phyloP scores from a whole-genome alignment of 768 basidiomycete species.

The Piloderma croceum region DNA sequence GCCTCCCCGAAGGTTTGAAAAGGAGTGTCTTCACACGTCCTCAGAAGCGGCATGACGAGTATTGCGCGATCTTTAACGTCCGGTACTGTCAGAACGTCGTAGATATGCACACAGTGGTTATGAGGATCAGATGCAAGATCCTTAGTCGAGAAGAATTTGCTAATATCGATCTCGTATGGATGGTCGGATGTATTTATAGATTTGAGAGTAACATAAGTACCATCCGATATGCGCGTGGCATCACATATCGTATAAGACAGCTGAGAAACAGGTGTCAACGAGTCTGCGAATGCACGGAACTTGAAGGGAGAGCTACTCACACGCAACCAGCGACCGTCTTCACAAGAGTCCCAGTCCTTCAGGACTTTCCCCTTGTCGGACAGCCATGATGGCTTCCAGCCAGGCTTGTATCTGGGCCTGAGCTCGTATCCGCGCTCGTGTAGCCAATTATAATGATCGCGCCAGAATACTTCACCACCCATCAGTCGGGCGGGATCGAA shows the following conservation, averaged over 20 bases:
- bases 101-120: constrained; percentile 33
- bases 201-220: constrained; percentile 27
- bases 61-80: constrained; percentile 12
- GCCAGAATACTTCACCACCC: constrained; percentile 20
- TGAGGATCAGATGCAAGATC: constrained; percentile 12
- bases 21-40: constrained; percentile 12
- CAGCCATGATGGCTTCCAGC: constrained; percentile 34
- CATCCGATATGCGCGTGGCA: constrained; percentile 24
- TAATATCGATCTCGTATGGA: constrained; percentile 28
- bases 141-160: constrained; percentile 14
- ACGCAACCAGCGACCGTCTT: constrained; percentile 4
- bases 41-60: constrained; percentile 19
- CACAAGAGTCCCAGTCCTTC: constrained; percentile 1
- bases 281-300: neutral
- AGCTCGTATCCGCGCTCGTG: constrained; percentile 28
- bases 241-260: constrained; percentile 19
- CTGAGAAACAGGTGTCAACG: no score
- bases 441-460: constrained; percentile 26
- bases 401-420: constrained; percentile 26
- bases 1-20: constrained; percentile 30
- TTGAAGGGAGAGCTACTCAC: constrained; percentile 9
- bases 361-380: constrained; percentile 8
- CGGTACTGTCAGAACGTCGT: constrained; percentile 17
- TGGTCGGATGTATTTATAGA: constrained; percentile 5
- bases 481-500: no score